phyloP scores from a whole-genome alignment of 1,139 yeast species.

The Wickerhamomyces sp. region DNA sequence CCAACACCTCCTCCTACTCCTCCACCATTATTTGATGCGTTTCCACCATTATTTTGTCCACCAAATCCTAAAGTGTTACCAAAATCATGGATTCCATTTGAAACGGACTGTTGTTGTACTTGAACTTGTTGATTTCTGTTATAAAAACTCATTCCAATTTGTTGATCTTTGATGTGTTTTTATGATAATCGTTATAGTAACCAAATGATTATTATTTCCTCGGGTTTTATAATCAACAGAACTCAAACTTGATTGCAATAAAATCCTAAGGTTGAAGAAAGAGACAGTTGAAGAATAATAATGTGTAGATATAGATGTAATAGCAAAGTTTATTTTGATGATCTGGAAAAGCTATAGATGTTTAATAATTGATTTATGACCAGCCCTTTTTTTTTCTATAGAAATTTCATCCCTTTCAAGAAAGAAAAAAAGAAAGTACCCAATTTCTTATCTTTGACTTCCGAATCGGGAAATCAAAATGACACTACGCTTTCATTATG shows the following conservation, averaged over 20 bases:
- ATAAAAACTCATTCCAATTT: background rate
- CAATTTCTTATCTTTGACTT: conserved; percentile 1
- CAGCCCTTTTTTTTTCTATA: no score
- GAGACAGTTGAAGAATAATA: no score
- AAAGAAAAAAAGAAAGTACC: background rate
- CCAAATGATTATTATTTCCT: background rate
- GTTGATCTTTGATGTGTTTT: background rate
- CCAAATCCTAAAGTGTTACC: no score
- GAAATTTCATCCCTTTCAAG: background rate
- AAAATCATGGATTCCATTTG: background rate
- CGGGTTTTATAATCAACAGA: background rate
- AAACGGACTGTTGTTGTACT: background rate
- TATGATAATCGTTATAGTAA: background rate
- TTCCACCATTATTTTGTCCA: background rate
- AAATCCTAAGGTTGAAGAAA: background rate
- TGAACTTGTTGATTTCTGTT: conserved; percentile 1
- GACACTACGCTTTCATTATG: conserved; percentile 9
- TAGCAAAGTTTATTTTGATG: no score
- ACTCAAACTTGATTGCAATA: background rate
- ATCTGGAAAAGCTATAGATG: no score
- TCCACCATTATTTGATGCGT: background rate
- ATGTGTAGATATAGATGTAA: no score
- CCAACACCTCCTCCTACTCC: no score
- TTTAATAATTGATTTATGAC: no score
- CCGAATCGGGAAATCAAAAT: conserved; percentile 3